Conservation (phyloP, 2,329 filamentous ascomycete genomes). For the Trichoderma simmonsii region DNA sequence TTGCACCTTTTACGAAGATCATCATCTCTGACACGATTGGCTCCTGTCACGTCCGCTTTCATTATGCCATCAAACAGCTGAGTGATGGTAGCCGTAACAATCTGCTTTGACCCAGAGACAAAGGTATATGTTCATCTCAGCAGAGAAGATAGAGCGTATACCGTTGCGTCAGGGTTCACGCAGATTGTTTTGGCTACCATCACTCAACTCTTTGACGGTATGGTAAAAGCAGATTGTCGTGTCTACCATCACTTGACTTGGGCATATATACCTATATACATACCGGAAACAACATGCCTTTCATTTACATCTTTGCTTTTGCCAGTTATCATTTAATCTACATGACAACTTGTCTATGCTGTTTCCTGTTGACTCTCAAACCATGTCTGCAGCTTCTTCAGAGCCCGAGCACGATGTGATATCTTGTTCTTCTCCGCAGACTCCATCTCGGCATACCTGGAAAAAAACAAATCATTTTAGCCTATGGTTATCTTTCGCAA, state of each 20-base stretch:
- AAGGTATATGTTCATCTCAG: not conserved
- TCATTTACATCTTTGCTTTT: not conserved
- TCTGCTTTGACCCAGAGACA: not conserved
- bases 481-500: not conserved
- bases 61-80: not conserved
- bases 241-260: not conserved
- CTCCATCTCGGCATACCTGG: conserved; percentile 91
- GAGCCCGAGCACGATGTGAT: conserved; percentile 84
- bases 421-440: conserved; percentile 84
- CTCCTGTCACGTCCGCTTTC: not conserved
- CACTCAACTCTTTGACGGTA: not conserved
- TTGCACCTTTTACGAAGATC: not conserved
- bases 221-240: not conserved
- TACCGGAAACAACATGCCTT: not conserved
- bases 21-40: not conserved
- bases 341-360: not conserved
- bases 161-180: not conserved
- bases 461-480: not conserved
- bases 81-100: not conserved
- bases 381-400: conserved; percentile 83
- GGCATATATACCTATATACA: not conserved
- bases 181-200: not conserved
- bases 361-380: conserved; percentile 39
- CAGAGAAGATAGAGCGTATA: not conserved
- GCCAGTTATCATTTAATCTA: not conserved